phyloP scores from a whole-genome alignment of 306 rosid genomes.

The Trichosanthes truncata region DNA sequence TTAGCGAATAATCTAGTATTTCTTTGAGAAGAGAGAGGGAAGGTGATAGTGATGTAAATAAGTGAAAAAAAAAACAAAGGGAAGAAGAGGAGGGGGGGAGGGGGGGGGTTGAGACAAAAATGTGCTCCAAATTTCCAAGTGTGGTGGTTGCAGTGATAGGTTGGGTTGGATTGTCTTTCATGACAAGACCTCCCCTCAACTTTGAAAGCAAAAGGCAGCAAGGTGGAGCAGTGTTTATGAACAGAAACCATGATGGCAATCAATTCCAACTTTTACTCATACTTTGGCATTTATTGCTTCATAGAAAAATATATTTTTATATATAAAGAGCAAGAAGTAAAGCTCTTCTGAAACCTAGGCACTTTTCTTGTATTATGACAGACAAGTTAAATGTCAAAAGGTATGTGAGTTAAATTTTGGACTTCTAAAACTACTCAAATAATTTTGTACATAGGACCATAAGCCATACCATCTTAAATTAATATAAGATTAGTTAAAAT shows the following conservation, averaged over 20 bases:
- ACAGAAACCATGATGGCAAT: not conserved
- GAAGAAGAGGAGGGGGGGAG: not conserved
- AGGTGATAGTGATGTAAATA: not conserved
- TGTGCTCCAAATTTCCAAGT: slow-evolving; percentile 14
- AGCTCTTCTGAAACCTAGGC: not conserved
- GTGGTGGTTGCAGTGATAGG: not conserved
- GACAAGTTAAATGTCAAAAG: slow-evolving; percentile 17
- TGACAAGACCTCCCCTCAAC: slow-evolving; percentile 15
- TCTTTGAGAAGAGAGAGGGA: not conserved
- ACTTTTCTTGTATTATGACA: not conserved
- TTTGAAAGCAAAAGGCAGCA: not conserved
- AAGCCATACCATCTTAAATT: no score
- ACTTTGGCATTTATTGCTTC: not conserved
- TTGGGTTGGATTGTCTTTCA: not conserved
- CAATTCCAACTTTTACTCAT: not conserved
- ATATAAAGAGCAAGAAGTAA: not conserved
- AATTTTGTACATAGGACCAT: not conserved
- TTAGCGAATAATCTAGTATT: no score
- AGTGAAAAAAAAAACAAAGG: not conserved
- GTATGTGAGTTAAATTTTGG: not conserved
- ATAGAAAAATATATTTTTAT: no score
- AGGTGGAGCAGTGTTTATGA: not conserved
- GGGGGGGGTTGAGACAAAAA: slow-evolving; percentile 11
- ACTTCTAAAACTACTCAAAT: not conserved
- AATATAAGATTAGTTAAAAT: no score